Percentiles rank a stretch among this genome's conserved stretches.
Conservation (phyloP, 2,329 filamentous ascomycete species). For the Nigrospora osmanthi region DNA sequence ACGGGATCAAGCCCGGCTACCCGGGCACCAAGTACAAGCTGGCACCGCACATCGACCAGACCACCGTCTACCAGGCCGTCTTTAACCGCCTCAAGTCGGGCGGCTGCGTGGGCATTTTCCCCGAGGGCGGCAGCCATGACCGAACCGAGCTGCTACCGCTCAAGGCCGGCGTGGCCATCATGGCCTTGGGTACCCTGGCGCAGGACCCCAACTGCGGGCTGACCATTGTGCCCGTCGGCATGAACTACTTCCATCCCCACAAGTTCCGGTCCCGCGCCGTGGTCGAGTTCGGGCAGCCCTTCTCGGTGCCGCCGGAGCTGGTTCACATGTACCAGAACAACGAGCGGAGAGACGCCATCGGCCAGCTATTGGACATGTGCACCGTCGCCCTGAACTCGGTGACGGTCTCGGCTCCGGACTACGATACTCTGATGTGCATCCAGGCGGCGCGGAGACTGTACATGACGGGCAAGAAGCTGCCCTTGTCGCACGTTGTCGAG, state of each 20-base stretch:
- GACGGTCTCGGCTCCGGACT: slow-evolving; percentile 87
- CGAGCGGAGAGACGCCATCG: slow-evolving; percentile 79
- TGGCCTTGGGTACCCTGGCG: slow-evolving; percentile 86
- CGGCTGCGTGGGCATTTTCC: slow-evolving; percentile 93
- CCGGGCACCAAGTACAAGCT: slow-evolving; percentile 77
- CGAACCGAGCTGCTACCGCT: slow-evolving; percentile 83
- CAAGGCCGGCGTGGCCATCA: slow-evolving; percentile 95
- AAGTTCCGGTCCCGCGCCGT: slow-evolving; percentile 96
- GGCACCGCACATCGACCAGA: slow-evolving; percentile 90
- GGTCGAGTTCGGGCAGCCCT: slow-evolving; percentile 85
- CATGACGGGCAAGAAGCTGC: slow-evolving; percentile 88
- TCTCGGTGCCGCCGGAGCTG: slow-evolving; percentile 75
- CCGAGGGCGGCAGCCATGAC: slow-evolving; percentile 93
- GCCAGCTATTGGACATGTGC: slow-evolving; percentile 75
- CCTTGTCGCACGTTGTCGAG: slow-evolving; percentile 86
- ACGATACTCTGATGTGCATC: slow-evolving; percentile 94
- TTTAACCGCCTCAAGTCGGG: slow-evolving; percentile 75
- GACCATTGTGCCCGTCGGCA: slow-evolving; percentile 92
- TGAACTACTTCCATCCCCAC: slow-evolving; percentile 99
- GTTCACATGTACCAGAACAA: slow-evolving; percentile 80
- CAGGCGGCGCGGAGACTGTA: slow-evolving; percentile 91
- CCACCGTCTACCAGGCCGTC: slow-evolving; percentile 86
- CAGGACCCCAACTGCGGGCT: slow-evolving; percentile 80
- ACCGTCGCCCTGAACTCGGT: slow-evolving; percentile 80
- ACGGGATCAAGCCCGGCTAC: slow-evolving; percentile 53